Base-by-base conservation (phyloP, 1,284 basidiomycete species). In the Xerocomus cyaneibrunnescens region DNA sequence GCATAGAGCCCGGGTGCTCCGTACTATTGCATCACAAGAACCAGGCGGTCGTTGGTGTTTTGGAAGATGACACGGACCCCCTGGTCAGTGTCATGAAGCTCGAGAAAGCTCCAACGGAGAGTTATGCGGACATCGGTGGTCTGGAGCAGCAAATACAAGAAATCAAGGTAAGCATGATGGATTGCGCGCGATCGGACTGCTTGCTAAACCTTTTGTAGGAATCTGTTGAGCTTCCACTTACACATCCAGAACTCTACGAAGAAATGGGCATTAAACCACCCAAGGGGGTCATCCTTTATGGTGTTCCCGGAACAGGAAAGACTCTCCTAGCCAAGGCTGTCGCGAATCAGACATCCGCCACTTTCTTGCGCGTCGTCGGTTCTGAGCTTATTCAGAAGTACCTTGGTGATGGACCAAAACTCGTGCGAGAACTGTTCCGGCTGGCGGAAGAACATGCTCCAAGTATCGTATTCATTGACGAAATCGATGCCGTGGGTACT, bases 261-360 rank as follows among this genome's bases (percentile, higher is more conserved):
- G 96, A 99, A 77, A 98, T 99, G 97, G 97, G 97, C 54, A 98
- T 99, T 72, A 89, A 90, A 62, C 96, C 96, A 34, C 97, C 97
- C 31, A 99, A 99, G 72, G 97, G 97, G 78, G 97, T 99, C 65
- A 98, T 99, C 61, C 81, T 99, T 0, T 99, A 99, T 65, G 97
- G 97, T 66, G 95, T 96, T 7, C 97, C 97, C 1, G 97, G 97
- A 59, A 99, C 97, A 13, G 97, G 97, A 48, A 99, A 99, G 76
- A 99, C 97, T 0, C 81, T 99, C 2, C 84, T 99, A 3, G 96
- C 97, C 21, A 99, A 99, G 72, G 96, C 96, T 1, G 97, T 99
- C 14, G 97, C 97, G 37, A 98, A 99, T 71, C 96, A 99, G 74
- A 99, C 97, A 22, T 98, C 94, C 7, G 96, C 96, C 2, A 99